Base-by-base conservation (phyloP, 1,284 basidiomycete genomes). In the Marasmius sp. region DNA sequence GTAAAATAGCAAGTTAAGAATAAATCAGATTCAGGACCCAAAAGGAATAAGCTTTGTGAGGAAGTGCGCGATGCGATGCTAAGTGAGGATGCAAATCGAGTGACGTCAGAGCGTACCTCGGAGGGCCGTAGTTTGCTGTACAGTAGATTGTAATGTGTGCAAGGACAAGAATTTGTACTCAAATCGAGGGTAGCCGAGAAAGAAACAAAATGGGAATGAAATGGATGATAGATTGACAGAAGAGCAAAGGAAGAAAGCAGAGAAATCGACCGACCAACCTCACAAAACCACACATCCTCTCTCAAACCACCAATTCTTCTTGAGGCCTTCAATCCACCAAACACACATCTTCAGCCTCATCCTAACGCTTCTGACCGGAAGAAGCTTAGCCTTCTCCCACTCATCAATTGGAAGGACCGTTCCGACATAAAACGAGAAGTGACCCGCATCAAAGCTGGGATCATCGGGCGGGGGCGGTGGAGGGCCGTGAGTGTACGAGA, bases 371-470 rank as follows among this genome's bases (percentile, higher is more conserved):
- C 91, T 87, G 63, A 97, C 92, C 2, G 95, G 93, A n/a, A 98
- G 79, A n/a, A 98, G 80, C 67, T 93, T 92, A 18, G 93, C 92
- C 76, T 97, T 97, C 78, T 97, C 94, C 69, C 91, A 85, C 67
- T 97, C 94, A 72, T 97, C 94, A 69, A 98, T 95, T n/a, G 95
- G 96, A 64, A 98, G 87, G 20, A 97, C 86, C 71, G 89, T 81
- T 0, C 93, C 94, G 79, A 97, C 94, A 92, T 94, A 98, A 74
- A 92, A 97, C 41, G 87, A 86, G 72, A 97, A 95, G 48, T 83
- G 79, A 45, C 82, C 81, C 0, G 88, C 83, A 71, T 92, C 86
- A n/a, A 60, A 62, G 3, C 51, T 41, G 33, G 61, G 63, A 37
- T 61, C 59, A 3, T 52, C 52, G 18, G 64, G 56, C 33, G 69